A percentile compares a stretch with the other conserved stretches of the same genome.
Conservation (phyloP, 2,329 filamentous ascomycete species). For the Stylonectria norvegica region DNA sequence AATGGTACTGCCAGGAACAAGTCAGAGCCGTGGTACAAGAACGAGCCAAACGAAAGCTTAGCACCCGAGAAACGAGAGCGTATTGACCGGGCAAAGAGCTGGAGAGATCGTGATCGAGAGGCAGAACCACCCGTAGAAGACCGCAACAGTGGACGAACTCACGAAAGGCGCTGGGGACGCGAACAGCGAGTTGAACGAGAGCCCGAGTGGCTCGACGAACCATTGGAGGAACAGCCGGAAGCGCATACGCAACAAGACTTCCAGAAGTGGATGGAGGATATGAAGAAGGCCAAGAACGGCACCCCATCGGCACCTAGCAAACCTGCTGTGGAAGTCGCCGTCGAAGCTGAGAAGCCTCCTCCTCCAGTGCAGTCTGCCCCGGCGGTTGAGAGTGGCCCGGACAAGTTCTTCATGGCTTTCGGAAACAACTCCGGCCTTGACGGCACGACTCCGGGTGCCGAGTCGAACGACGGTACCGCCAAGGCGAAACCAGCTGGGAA, state of each 20-base stretch:
- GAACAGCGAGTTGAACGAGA: slow-evolving; percentile 69
- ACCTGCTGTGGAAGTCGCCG: slow-evolving; percentile 29
- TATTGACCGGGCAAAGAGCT: slow-evolving; percentile 57
- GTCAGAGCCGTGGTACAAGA: slow-evolving; percentile 73
- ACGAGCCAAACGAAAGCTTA: slow-evolving; percentile 40
- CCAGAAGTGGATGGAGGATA: slow-evolving; percentile 88
- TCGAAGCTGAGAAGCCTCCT: slow-evolving; percentile 47
- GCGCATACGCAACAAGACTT: slow-evolving; percentile 86
- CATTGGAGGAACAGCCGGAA: slow-evolving; percentile 64
- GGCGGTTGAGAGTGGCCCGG: slow-evolving; percentile 63
- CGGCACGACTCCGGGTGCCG: slow-evolving; percentile 40
- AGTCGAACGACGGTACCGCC: slow-evolving; percentile 4
- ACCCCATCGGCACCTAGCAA: slow-evolving; percentile 36
- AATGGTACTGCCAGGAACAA: slow-evolving; percentile 64
- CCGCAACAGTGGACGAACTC: slow-evolving; percentile 49
- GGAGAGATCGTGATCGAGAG: slow-evolving; percentile 52
- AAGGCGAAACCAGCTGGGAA: slow-evolving; percentile 60
- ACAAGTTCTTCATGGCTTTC: slow-evolving; percentile 71
- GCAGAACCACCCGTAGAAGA: slow-evolving; percentile 48
- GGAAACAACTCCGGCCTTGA: slow-evolving; percentile 40
- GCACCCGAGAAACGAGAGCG: slow-evolving; percentile 47
- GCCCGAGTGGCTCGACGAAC: slow-evolving; percentile 86
- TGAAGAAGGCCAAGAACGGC: slow-evolving; percentile 64
- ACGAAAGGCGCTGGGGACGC: slow-evolving; percentile 53
- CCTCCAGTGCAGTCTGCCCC: slow-evolving; percentile 57